A percentile compares a stretch with the other conserved stretches of the same genome.
Evolutionary conservation across 495 filamentous ascomycete genomes (phyloP).

Genomic region (Penicillium flavigenum): DNA sequence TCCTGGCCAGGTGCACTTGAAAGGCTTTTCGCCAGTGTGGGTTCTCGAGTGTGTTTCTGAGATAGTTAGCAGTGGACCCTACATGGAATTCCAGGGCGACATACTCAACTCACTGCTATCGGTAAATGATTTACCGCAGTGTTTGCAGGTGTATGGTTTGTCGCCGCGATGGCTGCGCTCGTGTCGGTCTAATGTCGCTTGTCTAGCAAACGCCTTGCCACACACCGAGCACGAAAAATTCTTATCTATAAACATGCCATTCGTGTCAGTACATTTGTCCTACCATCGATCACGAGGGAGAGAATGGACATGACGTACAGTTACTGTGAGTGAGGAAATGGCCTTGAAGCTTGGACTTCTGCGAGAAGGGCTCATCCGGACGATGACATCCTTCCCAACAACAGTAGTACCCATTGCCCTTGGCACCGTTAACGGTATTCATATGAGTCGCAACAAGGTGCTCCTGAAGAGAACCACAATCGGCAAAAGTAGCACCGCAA

Average conservation of each 20-base stretch:
- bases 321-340: slow-evolving; percentile 52
- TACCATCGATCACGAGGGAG: not conserved
- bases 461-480: slow-evolving; percentile 42
- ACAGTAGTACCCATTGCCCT: slow-evolving; percentile 50
- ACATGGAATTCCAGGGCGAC: slow-evolving; percentile 9
- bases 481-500: slow-evolving; percentile 40
- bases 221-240: slow-evolving; percentile 49
- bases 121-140: slow-evolving; percentile 48
- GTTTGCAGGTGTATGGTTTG: slow-evolving; percentile 48
- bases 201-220: slow-evolving; percentile 47
- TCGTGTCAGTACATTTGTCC: slow-evolving; percentile 9
- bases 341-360: slow-evolving; percentile 52
- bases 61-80: slow-evolving; percentile 11
- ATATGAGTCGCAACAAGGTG: slow-evolving; percentile 44
- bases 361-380: slow-evolving; percentile 48
- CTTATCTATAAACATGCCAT: slow-evolving; percentile 34
- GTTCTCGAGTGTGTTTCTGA: slow-evolving; percentile 53
- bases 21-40: slow-evolving; percentile 53
- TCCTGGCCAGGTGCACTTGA: slow-evolving; percentile 50
- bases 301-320: slow-evolving; percentile 28
- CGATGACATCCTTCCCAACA: slow-evolving; percentile 50
- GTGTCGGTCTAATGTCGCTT: slow-evolving; percentile 49
- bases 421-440: slow-evolving; percentile 43
- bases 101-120: slow-evolving; percentile 52
- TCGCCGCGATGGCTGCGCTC: slow-evolving; percentile 55